Evolutionary conservation across 2,329 filamentous ascomycete species (phyloP).

Genomic region (Diaporthe ampelina): DNA sequence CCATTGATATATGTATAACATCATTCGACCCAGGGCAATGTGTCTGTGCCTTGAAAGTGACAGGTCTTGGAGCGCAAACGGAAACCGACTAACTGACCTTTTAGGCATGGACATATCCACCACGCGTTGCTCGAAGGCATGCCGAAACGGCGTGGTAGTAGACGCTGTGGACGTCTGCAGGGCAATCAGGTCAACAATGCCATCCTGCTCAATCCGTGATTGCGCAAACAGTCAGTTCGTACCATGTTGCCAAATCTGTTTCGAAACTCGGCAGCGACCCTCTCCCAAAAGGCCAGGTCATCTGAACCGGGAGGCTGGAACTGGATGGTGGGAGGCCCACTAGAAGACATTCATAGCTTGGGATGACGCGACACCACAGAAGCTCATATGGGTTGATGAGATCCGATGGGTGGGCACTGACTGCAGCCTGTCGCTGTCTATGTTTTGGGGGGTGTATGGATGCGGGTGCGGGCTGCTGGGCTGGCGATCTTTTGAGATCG

Average conservation of each 20-base stretch:
- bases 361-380: conserved; percentile 26
- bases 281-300: conserved; percentile 46
- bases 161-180: conserved; percentile 78
- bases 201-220: conserved; percentile 1
- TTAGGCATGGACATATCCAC: conserved; percentile 90
- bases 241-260: conserved; percentile 48
- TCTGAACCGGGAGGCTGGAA: conserved; percentile 42
- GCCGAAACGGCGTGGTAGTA: conserved; percentile 77
- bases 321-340: conserved; percentile 39
- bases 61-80: conserved; percentile 35
- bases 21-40: conserved; percentile 64
- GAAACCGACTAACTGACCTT: conserved; percentile 80
- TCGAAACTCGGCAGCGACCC: conserved; percentile 46
- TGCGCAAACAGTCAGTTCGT: conserved; percentile 35
- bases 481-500: conserved; percentile 7
- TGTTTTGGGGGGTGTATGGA: not conserved
- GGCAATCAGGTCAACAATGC: conserved; percentile 36
- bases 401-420: conserved; percentile 14
- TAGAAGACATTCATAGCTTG: conserved; percentile 42
- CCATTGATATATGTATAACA: conserved; percentile 95
- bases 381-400: conserved; percentile 33
- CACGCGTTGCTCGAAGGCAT: conserved; percentile 84
- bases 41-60: conserved; percentile 40
- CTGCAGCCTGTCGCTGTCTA: conserved; percentile 8
- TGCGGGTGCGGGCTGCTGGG: not conserved